Base-by-base conservation (phyloP, 768 basidiomycete species). In the Lactarius sanguifluus region DNA sequence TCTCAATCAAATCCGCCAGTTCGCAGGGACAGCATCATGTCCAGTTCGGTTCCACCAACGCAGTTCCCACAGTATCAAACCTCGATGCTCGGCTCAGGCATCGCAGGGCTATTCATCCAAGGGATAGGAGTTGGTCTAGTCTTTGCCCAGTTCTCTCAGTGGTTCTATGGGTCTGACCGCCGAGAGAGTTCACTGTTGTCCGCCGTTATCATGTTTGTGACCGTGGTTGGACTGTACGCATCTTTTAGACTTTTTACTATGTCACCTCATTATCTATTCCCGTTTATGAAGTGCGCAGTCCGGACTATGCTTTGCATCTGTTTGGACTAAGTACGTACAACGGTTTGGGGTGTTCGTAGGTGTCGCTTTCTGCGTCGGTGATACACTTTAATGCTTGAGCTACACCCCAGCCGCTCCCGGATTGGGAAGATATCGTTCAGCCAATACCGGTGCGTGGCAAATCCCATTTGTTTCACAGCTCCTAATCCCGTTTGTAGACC, bases 121-220 rank as follows among this genome's bases (percentile, higher is more conserved):
- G 65, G 65, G 25, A 4, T 66, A 4, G 36, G 16, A 20, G 38
- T 56, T 2, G 65, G 65, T 28, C 65, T 66, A 36, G 60, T 66
- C 9, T 12, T 66, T 2, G 28, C 56, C 1, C 65, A 66, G 9
- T 47, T 66, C 56, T 62, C 45, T 40, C 65, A 56, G 23, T 66
- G 65, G 65, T 57, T 57, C 32, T 50, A 34, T 15, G 13, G 23
- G 5, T 10, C 36, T 10, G 59, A 57, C 36, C 65, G 60, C 36
- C 34, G 40, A 2, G 65, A 66, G 2, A 25, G 40, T 20, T 7
- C 1, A 4, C n/a, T 34, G n/a, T 9, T 66, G 16, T 50, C 45
- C 16, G 2, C 13, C 20, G 2, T 63, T 13, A 25, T 67, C 9
- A 2, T 63, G 23, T 55, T 59, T 16, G 57, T 63, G 32, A 63